Conservation (phyloP, 1,284 basidiomycete genomes). For the Neotropicomus parvogracilis region DNA sequence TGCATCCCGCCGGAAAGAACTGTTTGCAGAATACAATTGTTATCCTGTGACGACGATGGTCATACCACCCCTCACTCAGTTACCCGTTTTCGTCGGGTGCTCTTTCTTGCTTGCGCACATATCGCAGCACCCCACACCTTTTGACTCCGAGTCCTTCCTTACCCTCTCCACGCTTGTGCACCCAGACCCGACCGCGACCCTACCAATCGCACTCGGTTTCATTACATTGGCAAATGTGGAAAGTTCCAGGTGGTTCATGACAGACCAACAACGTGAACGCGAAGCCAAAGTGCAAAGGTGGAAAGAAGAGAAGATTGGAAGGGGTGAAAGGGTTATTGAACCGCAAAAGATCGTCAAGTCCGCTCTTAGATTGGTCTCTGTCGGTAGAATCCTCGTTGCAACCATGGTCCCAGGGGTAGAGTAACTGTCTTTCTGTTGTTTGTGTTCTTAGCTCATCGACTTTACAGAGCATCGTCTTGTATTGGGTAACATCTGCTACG, state of each 20-base stretch:
- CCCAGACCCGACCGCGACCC: slow-evolving; percentile 63
- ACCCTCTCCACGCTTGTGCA: slow-evolving; percentile 69
- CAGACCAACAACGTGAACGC: slow-evolving; percentile 48
- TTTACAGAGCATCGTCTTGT: slow-evolving; percentile 68
- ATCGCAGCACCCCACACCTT: slow-evolving; percentile 54
- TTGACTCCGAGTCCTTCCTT: slow-evolving; percentile 72
- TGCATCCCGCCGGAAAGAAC: slow-evolving; percentile 49
- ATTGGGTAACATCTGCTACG: slow-evolving; percentile 81
- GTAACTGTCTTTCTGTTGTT: slow-evolving; percentile 10
- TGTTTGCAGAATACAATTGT: slow-evolving; percentile 58
- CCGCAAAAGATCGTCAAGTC: slow-evolving; percentile 60
- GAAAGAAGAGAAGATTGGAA: slow-evolving; percentile 45
- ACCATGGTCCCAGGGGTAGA: slow-evolving; percentile 75
- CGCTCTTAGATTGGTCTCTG: slow-evolving; percentile 56
- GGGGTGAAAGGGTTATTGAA: slow-evolving; percentile 43
- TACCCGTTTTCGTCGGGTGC: slow-evolving; percentile 69
- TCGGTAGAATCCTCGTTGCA: slow-evolving; percentile 75
- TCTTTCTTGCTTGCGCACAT: slow-evolving; percentile 59
- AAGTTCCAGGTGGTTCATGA: slow-evolving; percentile 66
- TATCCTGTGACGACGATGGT: slow-evolving; percentile 57
- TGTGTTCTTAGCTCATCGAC: slow-evolving; percentile 6
- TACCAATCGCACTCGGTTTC: slow-evolving; percentile 71
- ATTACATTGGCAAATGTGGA: slow-evolving; percentile 77
- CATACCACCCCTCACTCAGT: slow-evolving; percentile 61
- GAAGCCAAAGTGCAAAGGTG: slow-evolving; percentile 37